These are phyloP conservation scores for Termitomyces sp. DNA, from an alignment of 768 basidiomycete genomes.

Conservation along the genomic window DNA sequence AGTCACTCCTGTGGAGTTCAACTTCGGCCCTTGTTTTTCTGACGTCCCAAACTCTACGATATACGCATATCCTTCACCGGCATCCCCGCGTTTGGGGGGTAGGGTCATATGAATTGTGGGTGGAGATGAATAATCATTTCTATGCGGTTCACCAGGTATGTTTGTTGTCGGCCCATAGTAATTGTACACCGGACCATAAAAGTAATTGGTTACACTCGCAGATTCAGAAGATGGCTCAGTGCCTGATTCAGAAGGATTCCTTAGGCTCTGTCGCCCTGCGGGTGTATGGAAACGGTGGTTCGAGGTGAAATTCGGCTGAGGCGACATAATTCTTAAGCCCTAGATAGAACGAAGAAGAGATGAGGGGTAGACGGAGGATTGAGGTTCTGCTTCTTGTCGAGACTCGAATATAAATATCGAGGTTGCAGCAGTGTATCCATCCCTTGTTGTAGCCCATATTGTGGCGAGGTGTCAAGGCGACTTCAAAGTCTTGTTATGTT, in stretches of 20 bases:
- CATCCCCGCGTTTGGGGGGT: background rate
- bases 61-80: background rate
- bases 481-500: background rate
- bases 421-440: background rate
- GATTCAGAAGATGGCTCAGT: background rate
- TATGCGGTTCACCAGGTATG: background rate
- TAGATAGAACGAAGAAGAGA: background rate
- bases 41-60: background rate
- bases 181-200: constrained; percentile 1
- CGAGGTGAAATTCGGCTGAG: no score
- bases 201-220: background rate
- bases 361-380: background rate
- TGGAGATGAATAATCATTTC: background rate
- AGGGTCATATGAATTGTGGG: background rate
- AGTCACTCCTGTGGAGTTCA: background rate
- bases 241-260: background rate
- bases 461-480: constrained; percentile 3
- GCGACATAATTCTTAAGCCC: background rate
- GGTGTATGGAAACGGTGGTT: background rate
- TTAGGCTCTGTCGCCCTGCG: background rate
- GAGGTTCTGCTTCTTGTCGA: background rate
- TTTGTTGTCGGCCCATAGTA: background rate
- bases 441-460: constrained; percentile 6
- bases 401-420: background rate
- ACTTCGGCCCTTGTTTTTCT: background rate